Base-by-base conservation (phyloP, 768 basidiomycete genomes). In the Mycena olivaceomarginata region DNA sequence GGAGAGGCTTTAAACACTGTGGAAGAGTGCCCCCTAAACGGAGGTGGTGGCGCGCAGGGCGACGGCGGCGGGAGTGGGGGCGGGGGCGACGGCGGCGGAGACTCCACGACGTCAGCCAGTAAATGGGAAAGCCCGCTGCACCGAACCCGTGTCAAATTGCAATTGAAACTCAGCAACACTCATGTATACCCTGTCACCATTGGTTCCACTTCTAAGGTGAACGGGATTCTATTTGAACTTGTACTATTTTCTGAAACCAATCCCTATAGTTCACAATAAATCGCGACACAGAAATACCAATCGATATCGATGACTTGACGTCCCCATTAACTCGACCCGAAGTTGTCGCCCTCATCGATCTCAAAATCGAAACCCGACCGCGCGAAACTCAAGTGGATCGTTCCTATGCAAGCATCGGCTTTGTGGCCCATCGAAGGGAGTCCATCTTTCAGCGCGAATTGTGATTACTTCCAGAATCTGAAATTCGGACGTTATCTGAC, bases 341-440 rank as follows among this genome's bases (percentile, higher is more conserved):
- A 56, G 71, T 65, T 7, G 22, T 72, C 18, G 71, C 63, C n/a
- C 16, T 51, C n/a, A 22, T 66, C 22, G 71, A 72, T 9, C 56
- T 72, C 63, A 20, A n/a, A 40, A 72, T 72, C 16, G 63, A 65
- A 56, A 72, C 62, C 18, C 62, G 48, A 37, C 48, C 63, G 0
- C 62, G 63, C 20, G 63, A 66, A 45, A 57, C 71, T 43, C 62
- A 57, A 25, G 2, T 25, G 25, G 25, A 25, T 25, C 2, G 25
- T 25, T 25, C 25, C 25, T 25, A 25, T 22, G 70, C 60, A 20
- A 72, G 13, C 62, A 56, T 72, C 39, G 71, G 71, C 3, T 66
- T 72, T 43, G 40, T 73, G 20, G 63, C 63, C 2, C 72, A 73
- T 20, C 72, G 64, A 1, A 12, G 46, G 31, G 7, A 73, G 39